phyloP scores from a whole-genome alignment of 106 monocot species.

The Allium fistulosum region DNA sequence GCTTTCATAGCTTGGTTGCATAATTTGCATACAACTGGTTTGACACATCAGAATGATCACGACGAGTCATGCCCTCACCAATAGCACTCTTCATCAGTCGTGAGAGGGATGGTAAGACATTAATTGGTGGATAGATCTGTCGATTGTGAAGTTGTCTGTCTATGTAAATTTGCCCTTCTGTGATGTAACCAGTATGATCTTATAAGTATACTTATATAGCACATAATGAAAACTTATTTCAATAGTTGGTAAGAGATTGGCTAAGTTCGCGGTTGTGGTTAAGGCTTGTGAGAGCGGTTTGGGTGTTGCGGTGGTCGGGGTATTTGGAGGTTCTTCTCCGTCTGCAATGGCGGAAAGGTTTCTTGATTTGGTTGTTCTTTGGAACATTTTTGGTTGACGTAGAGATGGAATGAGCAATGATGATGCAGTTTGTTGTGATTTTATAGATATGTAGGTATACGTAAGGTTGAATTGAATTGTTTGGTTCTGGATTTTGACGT shows the following conservation, averaged over 20 bases:
- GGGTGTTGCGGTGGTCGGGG: constrained; percentile 1
- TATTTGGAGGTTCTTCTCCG: neutral
- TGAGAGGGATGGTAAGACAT: constrained; percentile 72
- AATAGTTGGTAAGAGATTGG: constrained; percentile 89
- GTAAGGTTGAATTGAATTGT: too few relatives aligned
- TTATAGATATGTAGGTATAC: too few relatives aligned
- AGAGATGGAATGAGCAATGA: too few relatives aligned
- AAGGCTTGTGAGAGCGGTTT: constrained; percentile 2
- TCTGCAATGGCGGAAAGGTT: neutral
- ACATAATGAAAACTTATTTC: too few relatives aligned
- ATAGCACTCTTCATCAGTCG: constrained; percentile 97
- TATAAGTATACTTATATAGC: too few relatives aligned
- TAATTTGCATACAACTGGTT: constrained; percentile 99
- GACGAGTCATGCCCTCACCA: constrained; percentile 97
- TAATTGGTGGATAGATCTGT: constrained; percentile 70
- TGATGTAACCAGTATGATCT: constrained; percentile 98
- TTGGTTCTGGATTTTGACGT: too few relatives aligned
- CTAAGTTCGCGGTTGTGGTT: constrained; percentile 44
- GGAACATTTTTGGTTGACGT: constrained; percentile 2
- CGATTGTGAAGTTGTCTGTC: constrained; percentile 95
- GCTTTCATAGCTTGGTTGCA: constrained; percentile 99
- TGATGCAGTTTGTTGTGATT: too few relatives aligned
- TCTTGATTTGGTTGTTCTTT: constrained; percentile 2
- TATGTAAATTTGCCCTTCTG: constrained; percentile 97
- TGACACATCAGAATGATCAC: constrained; percentile 95